Base-by-base conservation (phyloP, 148 eudicot species). In the Polygonum maritimum region DNA sequence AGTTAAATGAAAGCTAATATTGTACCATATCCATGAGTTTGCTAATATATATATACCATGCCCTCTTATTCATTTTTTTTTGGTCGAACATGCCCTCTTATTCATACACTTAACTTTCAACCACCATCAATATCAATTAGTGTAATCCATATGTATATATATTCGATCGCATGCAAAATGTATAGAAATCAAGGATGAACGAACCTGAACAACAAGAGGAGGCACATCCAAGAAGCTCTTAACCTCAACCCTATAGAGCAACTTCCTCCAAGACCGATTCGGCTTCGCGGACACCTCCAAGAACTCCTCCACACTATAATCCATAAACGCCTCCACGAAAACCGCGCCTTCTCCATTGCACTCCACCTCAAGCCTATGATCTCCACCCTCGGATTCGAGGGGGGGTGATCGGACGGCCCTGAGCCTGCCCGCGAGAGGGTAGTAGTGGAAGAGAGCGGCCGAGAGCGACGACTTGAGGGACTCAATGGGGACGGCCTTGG, bases 291-390 rank as follows among this genome's bases (percentile, higher is more conserved):
- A 89, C 78, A 85, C 31, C 73, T 80, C 81, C 69, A 92, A 40
- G 70, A 92, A 84, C 76, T 94, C 91, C 2, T 79, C 78, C n/a
- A 73, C 87, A 47, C 86, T 78, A n/a, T 81, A 81, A 76, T 89
- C 94, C 84, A 90, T 75, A 75, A 74, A 86, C 8, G 90, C 97
- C 76, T 94, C 91, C 26, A 88, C 91, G 78, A 94, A 94, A 49
- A 92, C 76, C 57, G 92, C 98, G 48, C 98, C 98, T 83, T 90
- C 86, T 2, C 90, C 97, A 82, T 92, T 94, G 73, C 98, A 94
- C 4, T 92, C 97, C 38, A 94, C 88, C 69, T 88, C 88, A 73
- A 94, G 90, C 76, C 85, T 90, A 22, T 84, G 76, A 81, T 87
- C 85, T 39, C 41, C 83, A 1, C 1, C 38, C 76, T 81, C 76